Evolutionary conservation across 164 flowering plant genomes (phyloP).

Genomic region (Dillenia turbinata): DNA sequence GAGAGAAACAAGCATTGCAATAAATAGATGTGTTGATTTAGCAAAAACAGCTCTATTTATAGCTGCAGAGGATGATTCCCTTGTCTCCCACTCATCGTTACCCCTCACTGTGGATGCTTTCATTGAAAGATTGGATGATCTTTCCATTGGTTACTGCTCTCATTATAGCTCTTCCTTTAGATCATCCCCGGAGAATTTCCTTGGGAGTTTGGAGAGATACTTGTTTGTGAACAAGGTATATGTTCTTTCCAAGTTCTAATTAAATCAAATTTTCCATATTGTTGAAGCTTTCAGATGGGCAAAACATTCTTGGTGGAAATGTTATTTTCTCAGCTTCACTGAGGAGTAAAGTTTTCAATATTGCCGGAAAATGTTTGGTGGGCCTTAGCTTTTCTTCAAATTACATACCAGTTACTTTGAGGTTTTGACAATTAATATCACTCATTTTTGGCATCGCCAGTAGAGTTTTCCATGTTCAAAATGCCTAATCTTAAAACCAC

Average conservation of each 20-base stretch:
- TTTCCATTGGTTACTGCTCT: slow-evolving; percentile 59
- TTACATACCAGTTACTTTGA: no score
- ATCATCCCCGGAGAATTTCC: slow-evolving; percentile 51
- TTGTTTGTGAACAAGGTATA: slow-evolving; percentile 59
- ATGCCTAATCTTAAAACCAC: no score
- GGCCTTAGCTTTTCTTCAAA: no score
- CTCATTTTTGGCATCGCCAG: no score
- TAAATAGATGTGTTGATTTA: slow-evolving; percentile 60
- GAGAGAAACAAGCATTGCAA: slow-evolving; percentile 71
- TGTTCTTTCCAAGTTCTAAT: neutral
- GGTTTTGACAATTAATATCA: no score
- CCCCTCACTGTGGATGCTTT: slow-evolving; percentile 77
- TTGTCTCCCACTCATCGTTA: slow-evolving; percentile 77
- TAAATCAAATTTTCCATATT: no score
- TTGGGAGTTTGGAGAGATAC: slow-evolving; percentile 54
- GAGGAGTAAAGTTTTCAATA: no score
- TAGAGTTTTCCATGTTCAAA: no score
- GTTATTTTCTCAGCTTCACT: no score
- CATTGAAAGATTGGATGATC: slow-evolving; percentile 56
- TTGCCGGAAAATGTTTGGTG: no score
- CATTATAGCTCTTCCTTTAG: slow-evolving; percentile 37
- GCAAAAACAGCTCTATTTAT: slow-evolving; percentile 64
- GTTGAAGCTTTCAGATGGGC: no score
- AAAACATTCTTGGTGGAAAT: no score
- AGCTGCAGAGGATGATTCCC: slow-evolving; percentile 84